Conservation (phyloP, 805 yeast genomes). For the Blastobotrys chiropterorum region DNA sequence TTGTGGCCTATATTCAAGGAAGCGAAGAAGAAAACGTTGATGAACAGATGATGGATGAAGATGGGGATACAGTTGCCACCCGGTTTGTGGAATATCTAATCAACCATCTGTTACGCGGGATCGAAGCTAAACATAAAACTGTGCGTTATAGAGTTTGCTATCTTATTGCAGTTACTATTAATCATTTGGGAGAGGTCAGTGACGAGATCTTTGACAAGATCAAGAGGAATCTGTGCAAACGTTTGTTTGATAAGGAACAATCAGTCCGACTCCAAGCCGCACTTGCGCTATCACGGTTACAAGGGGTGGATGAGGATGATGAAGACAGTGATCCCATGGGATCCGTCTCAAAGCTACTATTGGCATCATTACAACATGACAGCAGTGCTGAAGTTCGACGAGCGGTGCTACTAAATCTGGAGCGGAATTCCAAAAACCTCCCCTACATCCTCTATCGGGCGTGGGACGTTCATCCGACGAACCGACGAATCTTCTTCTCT, state of each 20-base stretch:
- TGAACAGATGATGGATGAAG: conserved; percentile 20
- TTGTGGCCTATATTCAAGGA: conserved; percentile 42
- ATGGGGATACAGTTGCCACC: conserved; percentile 33
- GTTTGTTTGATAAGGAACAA: conserved; percentile 64
- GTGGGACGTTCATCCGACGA: conserved; percentile 65
- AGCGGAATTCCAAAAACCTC: conserved; percentile 46
- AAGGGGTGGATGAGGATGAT: conserved; percentile 43
- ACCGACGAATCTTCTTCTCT: conserved; percentile 67
- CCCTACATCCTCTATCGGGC: conserved; percentile 71
- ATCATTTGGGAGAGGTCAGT: conserved; percentile 68
- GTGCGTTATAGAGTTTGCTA: conserved; percentile 81
- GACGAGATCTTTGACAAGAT: conserved; percentile 62
- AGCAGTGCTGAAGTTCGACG: conserved; percentile 84
- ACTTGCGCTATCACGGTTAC: conserved; percentile 71
- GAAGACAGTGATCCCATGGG: conserved; percentile 24
- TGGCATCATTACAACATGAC: conserved; percentile 60
- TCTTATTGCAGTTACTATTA: conserved; percentile 62
- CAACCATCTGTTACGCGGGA: conserved; percentile 66
- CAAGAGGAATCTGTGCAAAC: conserved; percentile 50
- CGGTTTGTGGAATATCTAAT: conserved; percentile 56
- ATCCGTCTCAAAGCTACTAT: conserved; percentile 39
- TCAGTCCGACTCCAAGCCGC: conserved; percentile 79
- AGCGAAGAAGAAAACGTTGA: conserved; percentile 31
- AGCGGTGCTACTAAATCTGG: conserved; percentile 69
- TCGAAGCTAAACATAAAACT: conserved; percentile 65